A percentile compares a stretch with the other conserved stretches of the same genome.
phyloP scores from a whole-genome alignment of 441 rosid genomes.

The Mallotus repandus region DNA sequence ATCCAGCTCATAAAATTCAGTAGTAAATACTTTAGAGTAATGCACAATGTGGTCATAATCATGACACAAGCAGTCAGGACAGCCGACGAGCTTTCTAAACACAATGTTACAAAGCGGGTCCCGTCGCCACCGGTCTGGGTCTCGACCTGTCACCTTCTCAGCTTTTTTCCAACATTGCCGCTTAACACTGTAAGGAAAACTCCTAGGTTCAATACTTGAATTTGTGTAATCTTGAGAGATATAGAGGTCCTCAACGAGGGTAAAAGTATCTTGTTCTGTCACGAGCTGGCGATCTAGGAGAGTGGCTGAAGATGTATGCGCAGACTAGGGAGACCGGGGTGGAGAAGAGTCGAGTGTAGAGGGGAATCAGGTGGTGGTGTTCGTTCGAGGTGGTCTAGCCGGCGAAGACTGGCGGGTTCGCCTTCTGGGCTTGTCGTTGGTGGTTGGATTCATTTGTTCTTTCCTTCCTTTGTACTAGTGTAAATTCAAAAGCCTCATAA shows the following conservation, averaged over 20 bases:
- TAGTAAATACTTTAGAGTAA: slow-evolving; percentile 73
- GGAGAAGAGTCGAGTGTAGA: slow-evolving; percentile 6
- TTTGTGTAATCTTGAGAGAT: slow-evolving; percentile 27
- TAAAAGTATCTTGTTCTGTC: no score
- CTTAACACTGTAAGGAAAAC: slow-evolving; percentile 76
- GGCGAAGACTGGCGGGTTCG: slow-evolving; percentile 40
- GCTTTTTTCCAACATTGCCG: slow-evolving; percentile 97
- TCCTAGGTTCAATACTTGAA: slow-evolving; percentile 55
- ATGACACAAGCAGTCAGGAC: slow-evolving; percentile 93
- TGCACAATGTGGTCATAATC: slow-evolving; percentile 92
- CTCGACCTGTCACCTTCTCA: slow-evolving; percentile 76
- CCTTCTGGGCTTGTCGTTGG: slow-evolving; percentile 25
- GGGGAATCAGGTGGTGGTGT: neutral
- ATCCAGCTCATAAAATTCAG: neutral
- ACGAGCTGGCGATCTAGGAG: slow-evolving; percentile 39
- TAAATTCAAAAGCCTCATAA: no score
- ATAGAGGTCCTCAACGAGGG: slow-evolving; percentile 42
- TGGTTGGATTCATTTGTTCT: slow-evolving; percentile 1
- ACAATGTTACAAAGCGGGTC: slow-evolving; percentile 79
- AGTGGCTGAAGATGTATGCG: slow-evolving; percentile 37
- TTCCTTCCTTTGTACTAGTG: no score
- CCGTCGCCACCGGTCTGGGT: slow-evolving; percentile 82
- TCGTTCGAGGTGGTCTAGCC: slow-evolving; percentile 28
- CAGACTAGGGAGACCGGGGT: slow-evolving; percentile 24
- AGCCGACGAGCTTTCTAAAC: slow-evolving; percentile 85